phyloP scores from a whole-genome alignment of 805 yeast species.

The Candida nitratophila region DNA sequence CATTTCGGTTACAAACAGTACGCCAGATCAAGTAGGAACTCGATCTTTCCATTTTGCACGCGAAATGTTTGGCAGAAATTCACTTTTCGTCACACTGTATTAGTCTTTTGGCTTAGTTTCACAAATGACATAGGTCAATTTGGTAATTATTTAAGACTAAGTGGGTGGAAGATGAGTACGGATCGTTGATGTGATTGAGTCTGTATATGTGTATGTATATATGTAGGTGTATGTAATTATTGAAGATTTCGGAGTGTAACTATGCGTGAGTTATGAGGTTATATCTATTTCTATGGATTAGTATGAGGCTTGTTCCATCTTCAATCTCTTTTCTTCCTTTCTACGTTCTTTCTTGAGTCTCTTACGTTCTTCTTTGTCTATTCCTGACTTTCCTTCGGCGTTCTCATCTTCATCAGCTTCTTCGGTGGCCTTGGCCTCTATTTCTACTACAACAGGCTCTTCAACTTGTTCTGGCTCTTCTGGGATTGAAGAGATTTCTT shows the following conservation, averaged over 20 bases:
- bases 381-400: slow-evolving; percentile 1
- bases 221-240: no score
- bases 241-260: no score
- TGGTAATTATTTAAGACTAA: no score
- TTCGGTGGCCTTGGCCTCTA: slow-evolving; percentile 1
- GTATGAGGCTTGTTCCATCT: background rate
- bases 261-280: no score
- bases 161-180: no score
- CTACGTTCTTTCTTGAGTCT: slow-evolving; percentile 20
- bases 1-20: background rate
- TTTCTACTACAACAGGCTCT: background rate
- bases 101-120: no score
- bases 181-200: no score
- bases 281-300: no score
- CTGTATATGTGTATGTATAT: no score
- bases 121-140: no score
- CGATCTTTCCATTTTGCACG: background rate
- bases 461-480: slow-evolving; percentile 1
- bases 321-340: slow-evolving; percentile 14
- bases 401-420: slow-evolving; percentile 1
- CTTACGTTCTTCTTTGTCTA: slow-evolving; percentile 19
- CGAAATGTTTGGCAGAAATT: background rate
- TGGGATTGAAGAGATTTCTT: slow-evolving; percentile 4
- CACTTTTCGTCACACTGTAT: no score
- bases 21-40: background rate